phyloP scores from a whole-genome alignment of 495 filamentous ascomycete genomes.

The Thozetella sp. region DNA sequence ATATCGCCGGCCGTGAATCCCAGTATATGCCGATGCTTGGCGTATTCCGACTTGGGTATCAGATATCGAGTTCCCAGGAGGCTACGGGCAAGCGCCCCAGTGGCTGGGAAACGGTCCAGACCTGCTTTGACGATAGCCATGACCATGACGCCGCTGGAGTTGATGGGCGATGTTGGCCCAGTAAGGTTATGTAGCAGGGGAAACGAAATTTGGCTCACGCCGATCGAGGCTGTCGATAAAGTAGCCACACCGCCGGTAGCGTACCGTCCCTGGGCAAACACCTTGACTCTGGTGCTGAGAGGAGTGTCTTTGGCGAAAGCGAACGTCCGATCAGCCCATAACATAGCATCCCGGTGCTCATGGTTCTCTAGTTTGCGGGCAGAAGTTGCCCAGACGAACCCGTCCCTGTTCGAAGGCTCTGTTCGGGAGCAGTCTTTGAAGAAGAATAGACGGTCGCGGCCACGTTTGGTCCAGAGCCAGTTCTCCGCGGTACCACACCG shows the following conservation, averaged over 20 bases:
- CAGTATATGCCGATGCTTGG: neutral
- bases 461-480: conserved; percentile 52
- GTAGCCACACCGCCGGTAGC: neutral
- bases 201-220: neutral
- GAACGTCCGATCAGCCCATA: conserved; percentile 34
- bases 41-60: neutral
- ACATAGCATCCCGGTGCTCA: conserved; percentile 47
- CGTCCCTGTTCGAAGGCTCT: conserved; percentile 49
- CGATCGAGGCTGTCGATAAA: too few relatives aligned
- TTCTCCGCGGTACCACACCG: conserved; percentile 69
- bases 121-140: neutral
- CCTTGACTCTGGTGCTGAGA: neutral
- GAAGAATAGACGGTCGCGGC: conserved; percentile 48
- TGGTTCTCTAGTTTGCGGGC: conserved; percentile 53
- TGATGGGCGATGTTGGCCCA: too few relatives aligned
- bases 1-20: neutral
- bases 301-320: conserved; percentile 2
- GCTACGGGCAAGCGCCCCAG: neutral
- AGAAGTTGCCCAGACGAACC: conserved; percentile 65
- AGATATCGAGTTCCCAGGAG: neutral
- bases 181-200: neutral
- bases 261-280: neutral
- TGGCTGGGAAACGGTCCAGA: neutral
- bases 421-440: conserved; percentile 64
- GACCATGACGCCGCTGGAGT: neutral